Base-by-base conservation (phyloP, 2,329 filamentous ascomycete genomes). In the Verticillium longisporum region DNA sequence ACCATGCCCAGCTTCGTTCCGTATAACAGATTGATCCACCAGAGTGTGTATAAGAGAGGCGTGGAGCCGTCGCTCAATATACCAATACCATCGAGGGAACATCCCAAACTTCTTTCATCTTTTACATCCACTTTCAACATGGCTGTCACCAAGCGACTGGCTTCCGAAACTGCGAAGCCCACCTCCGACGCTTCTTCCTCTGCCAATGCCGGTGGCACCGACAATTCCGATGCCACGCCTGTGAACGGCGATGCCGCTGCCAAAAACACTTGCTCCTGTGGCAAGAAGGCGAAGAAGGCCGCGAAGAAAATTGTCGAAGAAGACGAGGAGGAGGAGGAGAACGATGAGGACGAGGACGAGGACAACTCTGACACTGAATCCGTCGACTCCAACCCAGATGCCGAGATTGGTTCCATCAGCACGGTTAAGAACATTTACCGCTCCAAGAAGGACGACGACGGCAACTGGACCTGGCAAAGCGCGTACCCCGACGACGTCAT, bases 381-480 rank as follows among this genome's bases (percentile, higher is more conserved):
- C 6, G 56, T 41, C 6, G 41, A 58, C 37, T 38, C 56, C 21
- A 21, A 33, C 26, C 56, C 56, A 10, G 41, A 50, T 9, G 41
- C 41, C n/a, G 41, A 50, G 41, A 50, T 50, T 11, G 77, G 77
- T 10, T 72, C 75, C 13, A 62, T 79, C 56, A 69, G 71, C 26
- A 70, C 73, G 4, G 73, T 70, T 66, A 78, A 78, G 61, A 75
- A 79, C 56, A 72, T 80, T 54, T 80, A 78, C 68, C 68, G 67
- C 50, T 72, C 70, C 9, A 68, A 74, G 21, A 76, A 77, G 56
- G 83, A 85, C 67, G 72, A 77, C 11, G 73, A 78, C 55, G 83
- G 81, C 10, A 73, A 77, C 37, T 74, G 76, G 62, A 81, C 81
- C 54, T 87, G 84, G 85, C 79, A 81, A 7, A 79, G 82, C 60